A percentile compares a stretch with the other conserved stretches of the same genome.
These are phyloP conservation scores for Thalassiosira hispida DNA, from an alignment of 352 stramenopile species.

Conservation along the genomic window DNA sequence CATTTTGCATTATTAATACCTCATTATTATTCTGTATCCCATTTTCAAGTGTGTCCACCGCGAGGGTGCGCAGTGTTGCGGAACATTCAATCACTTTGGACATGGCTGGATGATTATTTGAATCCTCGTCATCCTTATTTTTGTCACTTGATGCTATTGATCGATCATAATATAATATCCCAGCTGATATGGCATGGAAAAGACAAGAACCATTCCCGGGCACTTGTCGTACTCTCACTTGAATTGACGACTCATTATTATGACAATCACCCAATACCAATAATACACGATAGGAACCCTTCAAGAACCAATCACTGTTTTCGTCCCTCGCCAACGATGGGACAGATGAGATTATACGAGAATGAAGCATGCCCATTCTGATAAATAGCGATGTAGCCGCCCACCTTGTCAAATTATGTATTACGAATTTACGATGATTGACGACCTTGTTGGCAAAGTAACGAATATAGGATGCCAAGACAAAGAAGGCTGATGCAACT, in stretches of 20 bases:
- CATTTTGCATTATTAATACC: slow-evolving; percentile 44
- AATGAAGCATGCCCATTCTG: slow-evolving; percentile 38
- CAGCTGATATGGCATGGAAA: slow-evolving; percentile 85
- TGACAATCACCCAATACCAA: background rate
- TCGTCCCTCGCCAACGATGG: slow-evolving; percentile 12
- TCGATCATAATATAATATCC: slow-evolving; percentile 28
- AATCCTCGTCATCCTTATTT: background rate
- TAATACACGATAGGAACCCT: slow-evolving; percentile 24
- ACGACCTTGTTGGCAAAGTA: slow-evolving; percentile 69
- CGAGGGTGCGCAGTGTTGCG: slow-evolving; percentile 50
- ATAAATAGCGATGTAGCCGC: slow-evolving; percentile 19
- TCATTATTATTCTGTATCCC: slow-evolving; percentile 10
- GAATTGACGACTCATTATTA: slow-evolving; percentile 9
- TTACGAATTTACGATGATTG: slow-evolving; percentile 19
- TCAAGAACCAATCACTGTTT: slow-evolving; percentile 40
- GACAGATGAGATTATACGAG: slow-evolving; percentile 24
- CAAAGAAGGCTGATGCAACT: slow-evolving; percentile 33
- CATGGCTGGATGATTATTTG: slow-evolving; percentile 11
- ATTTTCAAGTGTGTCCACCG: slow-evolving; percentile 57
- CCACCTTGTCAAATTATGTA: slow-evolving; percentile 32
- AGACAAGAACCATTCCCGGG: slow-evolving; percentile 88
- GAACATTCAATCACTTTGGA: slow-evolving; percentile 18
- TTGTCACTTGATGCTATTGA: background rate
- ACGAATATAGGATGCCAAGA: too few species aligned
- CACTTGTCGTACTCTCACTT: slow-evolving; percentile 78